Base-by-base conservation (phyloP, 768 basidiomycete species). In the Serpula lacrymans region DNA sequence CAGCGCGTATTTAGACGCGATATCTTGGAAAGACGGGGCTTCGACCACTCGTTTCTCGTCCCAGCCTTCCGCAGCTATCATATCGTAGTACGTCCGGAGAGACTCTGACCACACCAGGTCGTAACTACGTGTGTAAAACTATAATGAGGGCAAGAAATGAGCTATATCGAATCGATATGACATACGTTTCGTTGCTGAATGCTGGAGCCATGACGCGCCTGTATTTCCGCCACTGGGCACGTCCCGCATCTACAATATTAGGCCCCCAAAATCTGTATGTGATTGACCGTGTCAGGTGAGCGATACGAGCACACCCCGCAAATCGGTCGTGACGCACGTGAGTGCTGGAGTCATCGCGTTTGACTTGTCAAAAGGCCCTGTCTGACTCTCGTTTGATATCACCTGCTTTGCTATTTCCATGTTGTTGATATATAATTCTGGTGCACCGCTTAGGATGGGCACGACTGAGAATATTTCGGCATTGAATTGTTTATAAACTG, bases 111-210 rank as follows among this genome's bases (percentile, higher is more conserved):
- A 58, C 12, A 59, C 50, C 23, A 53, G 46, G n/a, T 34, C 16
- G 23, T 59, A 50, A 10, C 57, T 58, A 36, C 9, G 14, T 29
- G 10, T 9, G 27, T 18, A 35, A 4, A 27, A 10, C 28, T 5
- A 9, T 13, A n/a, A 4, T 9, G 32, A 12, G 13, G 10, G 21
- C 4, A 14, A 12, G n/a, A n/a, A n/a, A n/a, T 21, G 22, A 18
- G 44, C 57, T 14, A 37, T n/a, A n/a, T n/a, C n/a, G n/a, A n/a
- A n/a, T n/a, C n/a, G n/a, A n/a, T n/a, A n/a, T n/a, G n/a, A n/a
- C n/a, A n/a, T n/a, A 59, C 55, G 42, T 53, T 9, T 56, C 47
- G 7, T 44, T 56, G 36, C 50, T 48, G 6, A 56, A 56, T 1
- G 57, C 54, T 36, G 54, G 55, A 25, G 35, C 49, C 9, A 35